Evolutionary conservation across 2,329 filamentous ascomycete genomes (phyloP), one percentile per base, ranked within the genome.

Genomic region (Beauveria bassiana): DNA sequence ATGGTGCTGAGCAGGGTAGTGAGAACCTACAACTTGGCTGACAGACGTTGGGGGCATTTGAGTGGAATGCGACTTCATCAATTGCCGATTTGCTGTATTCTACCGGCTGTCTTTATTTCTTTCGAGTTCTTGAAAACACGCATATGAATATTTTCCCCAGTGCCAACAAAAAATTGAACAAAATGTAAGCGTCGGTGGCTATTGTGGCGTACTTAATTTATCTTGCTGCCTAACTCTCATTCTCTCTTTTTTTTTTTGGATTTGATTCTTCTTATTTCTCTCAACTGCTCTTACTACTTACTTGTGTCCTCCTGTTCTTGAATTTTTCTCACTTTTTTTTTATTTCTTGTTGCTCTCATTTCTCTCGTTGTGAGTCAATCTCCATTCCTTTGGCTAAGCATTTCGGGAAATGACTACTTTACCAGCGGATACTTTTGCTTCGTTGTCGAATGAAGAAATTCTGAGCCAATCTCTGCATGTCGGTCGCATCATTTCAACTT

Each of bases 201-300:
- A 20, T 16, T 20, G 43, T 46, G 20, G 43, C 43, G 8, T 10
- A 20, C 7, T 43, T 8, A 18, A 3, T 20, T 12, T 6, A 46
- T 20, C 5, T 24, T 24, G 43, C 20, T 46, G 43, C 43, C 43
- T 46, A 20, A n/a, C 7, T 43, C 18, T 4, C n/a, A n/a, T 46
- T 46, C 9, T 14, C 12, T 5, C 14, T 46, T 10, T 10, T 12
- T 22, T 5, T 2, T 9, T 22, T 22, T 8, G 3, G 2, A 9
- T 46, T 22, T 10, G 2, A 9, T 46, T 1, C 4, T 46, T 46
- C 1, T 12, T 5, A 0, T 34, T 14, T 5, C 31, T 34, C 5
- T 6, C 4, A 5, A 38, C 14, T 1, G 1, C 5, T 14, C 5
- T 38, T 5, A 6, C 2, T 5, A 5, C 0, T 5, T 5, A 2